Percentiles rank a stretch among this genome's conserved stretches.
Conservation (phyloP, 805 yeast species). For the Saccharomyces kudriavzevii region DNA sequence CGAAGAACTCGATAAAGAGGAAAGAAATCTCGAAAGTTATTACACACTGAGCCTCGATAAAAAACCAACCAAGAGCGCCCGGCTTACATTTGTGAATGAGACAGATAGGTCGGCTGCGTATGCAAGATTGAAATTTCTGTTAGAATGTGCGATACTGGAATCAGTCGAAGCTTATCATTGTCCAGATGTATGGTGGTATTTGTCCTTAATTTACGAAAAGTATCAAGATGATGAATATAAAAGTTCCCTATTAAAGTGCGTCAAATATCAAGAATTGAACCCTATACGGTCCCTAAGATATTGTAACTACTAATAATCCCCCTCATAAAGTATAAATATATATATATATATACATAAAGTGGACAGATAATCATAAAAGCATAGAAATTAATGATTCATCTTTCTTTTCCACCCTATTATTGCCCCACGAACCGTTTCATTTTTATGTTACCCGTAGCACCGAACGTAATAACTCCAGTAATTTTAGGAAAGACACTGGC, state of each 20-base stretch:
- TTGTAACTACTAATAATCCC: slow-evolving; percentile 17
- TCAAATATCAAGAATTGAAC: slow-evolving; percentile 53
- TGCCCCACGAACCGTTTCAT: background rate
- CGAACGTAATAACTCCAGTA: background rate
- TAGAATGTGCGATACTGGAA: slow-evolving; percentile 32
- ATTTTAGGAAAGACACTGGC: background rate
- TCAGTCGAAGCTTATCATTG: slow-evolving; percentile 36
- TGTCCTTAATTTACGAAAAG: slow-evolving; percentile 55
- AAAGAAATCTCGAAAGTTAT: background rate
- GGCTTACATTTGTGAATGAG: slow-evolving; percentile 40
- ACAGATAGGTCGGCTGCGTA: slow-evolving; percentile 53
- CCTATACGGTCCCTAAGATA: slow-evolving; percentile 41
- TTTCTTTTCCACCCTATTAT: background rate
- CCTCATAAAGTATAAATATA: background rate
- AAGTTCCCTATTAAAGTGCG: slow-evolving; percentile 53
- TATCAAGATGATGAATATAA: slow-evolving; percentile 44
- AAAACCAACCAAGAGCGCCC: background rate
- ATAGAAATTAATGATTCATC: background rate
- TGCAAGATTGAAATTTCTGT: slow-evolving; percentile 40
- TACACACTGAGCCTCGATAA: background rate
- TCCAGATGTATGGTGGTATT: slow-evolving; percentile 63
- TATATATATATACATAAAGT: background rate
- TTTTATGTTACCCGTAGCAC: background rate
- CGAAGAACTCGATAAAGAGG: slow-evolving; percentile 24
- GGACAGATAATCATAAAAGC: background rate